phyloP scores from a whole-genome alignment of 2,329 filamentous ascomycete genomes.

The Colletotrichum eleusines region DNA sequence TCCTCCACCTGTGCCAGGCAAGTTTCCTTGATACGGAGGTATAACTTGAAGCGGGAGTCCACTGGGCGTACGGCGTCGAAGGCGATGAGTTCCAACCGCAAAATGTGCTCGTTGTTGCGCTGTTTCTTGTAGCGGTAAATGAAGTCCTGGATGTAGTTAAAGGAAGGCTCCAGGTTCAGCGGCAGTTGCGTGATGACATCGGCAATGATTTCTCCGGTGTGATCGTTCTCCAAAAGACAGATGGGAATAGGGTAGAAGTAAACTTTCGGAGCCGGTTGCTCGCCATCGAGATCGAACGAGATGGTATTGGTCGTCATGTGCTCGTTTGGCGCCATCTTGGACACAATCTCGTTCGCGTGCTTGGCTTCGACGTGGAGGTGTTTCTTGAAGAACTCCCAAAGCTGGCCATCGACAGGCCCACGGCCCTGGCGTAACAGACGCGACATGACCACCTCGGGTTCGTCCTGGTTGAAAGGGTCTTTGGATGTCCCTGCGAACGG shows the following conservation, averaged over 20 bases:
- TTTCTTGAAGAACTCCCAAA: conserved; percentile 45
- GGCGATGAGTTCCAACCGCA: conserved; percentile 47
- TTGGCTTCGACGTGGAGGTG: conserved; percentile 35
- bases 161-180: conserved; percentile 40
- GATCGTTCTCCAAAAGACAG: conserved; percentile 33
- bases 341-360: conserved; percentile 9
- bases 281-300: conserved; percentile 46
- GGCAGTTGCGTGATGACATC: conserved; percentile 22
- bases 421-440: conserved; percentile 28
- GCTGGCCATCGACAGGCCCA: conserved; percentile 16
- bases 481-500: conserved; percentile 45
- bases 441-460: conserved; percentile 40
- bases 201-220: conserved; percentile 30
- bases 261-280: conserved; percentile 41
- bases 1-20: conserved; percentile 47
- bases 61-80: conserved; percentile 48
- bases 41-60: conserved; percentile 53
- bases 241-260: conserved; percentile 47
- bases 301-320: conserved; percentile 38
- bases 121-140: conserved; percentile 25
- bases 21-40: conserved; percentile 49
- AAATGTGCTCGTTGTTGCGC: conserved; percentile 21
- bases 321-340: conserved; percentile 30
- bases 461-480: conserved; percentile 46
- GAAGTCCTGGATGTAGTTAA: conserved; percentile 35